Base-by-base conservation (phyloP, 352 stramenopile genomes). In the Pythium myriotylum region DNA sequence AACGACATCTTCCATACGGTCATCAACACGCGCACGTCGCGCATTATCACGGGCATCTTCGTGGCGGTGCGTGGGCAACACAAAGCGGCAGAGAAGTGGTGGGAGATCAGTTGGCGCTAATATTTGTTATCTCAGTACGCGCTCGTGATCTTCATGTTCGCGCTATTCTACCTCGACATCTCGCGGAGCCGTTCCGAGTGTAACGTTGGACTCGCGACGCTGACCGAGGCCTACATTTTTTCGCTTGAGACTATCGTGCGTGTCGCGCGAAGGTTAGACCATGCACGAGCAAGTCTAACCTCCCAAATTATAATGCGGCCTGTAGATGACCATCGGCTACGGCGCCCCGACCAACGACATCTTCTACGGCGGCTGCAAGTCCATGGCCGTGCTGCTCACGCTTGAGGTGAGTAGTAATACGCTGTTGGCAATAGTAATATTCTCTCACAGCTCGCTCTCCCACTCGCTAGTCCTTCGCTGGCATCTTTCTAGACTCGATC, bases 241-340 rank as follows among this genome's bases (percentile, higher is more conserved):
- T 95, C 86, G 3, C 81, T 95, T 22, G 84, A 95, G 57, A 93
- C 86, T 6, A 95, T 95, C 53, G 86, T 95, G 64, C 51, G 76
- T 81, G 45, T 16, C 8, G 40, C 47, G 4, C 32, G 8, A 20
- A 9, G 35, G 16, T n/a, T 17, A 14, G 13, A 54, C 16, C 20
- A 24, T 26, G 4, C 24, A 13, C 23, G 29, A 10, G 0, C 27
- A n/a, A n/a, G n/a, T 49, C 27, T 48, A 54, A 48, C n/a, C 17
- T n/a, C n/a, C n/a, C n/a, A 29, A 35, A 35, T 46, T 47, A n/a
- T 52, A 26, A 0, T 10, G 6, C 24, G 17, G 1, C 3, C 43
- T 71, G 22, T 29, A 95, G 86, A 95, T 95, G 86, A 95, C 86
- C 50, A 95, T 95, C 53, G 86, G 86, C 7, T 95, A 95, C 40